Base-by-base conservation (phyloP, 2,329 filamentous ascomycete species). In the Gremmenia infestans region DNA sequence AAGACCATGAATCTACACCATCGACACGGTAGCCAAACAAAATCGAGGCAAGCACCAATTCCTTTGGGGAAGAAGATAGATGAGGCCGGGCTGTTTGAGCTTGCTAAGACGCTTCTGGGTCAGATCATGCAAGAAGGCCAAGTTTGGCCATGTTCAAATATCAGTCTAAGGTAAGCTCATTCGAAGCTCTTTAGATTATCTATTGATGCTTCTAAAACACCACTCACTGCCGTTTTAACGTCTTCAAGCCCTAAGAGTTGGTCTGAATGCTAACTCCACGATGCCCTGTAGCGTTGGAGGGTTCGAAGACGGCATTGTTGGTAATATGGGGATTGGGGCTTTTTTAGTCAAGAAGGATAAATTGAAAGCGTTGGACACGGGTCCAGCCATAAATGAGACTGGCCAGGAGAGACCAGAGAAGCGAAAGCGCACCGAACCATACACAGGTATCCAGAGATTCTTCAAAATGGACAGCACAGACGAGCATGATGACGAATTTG, bases 91-190 rank as follows among this genome's bases (percentile, higher is more conserved):
- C 75, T 97, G 12, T 89, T 91, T 65, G 84, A 87, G 17, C 78
- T 96, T 39, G 88, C 90, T 9, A 91, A 86, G 69, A 85, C 80
- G 22, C 76, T 97, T 17, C 77, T 97, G 4, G 80, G 80, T 23
- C 91, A 96, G 65, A 85, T 96, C 37, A 78, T 90, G 11, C 80
- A 81, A 1, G 91, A 96, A 62, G 91, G 89, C 1, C 77, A 80
- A 51, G 86, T 89, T 15, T 97, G 91, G 91, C 94, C 94, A 6
- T 97, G 94, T 69, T 79, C 85, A n/a, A 94, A 96, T 68, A 77
- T 99, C 8, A 94, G 89, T 56, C 74, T 97, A 47, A 92, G 45
- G 45, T 48, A 35, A 14, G 45, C 14, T 32, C 45, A 32, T 4
- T 48, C 14, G 45, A 17, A 22, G 12, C 6, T 14, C 11, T 15